Conservation (phyloP, 2,329 filamentous ascomycete species). For the Coniochaeta sp. region DNA sequence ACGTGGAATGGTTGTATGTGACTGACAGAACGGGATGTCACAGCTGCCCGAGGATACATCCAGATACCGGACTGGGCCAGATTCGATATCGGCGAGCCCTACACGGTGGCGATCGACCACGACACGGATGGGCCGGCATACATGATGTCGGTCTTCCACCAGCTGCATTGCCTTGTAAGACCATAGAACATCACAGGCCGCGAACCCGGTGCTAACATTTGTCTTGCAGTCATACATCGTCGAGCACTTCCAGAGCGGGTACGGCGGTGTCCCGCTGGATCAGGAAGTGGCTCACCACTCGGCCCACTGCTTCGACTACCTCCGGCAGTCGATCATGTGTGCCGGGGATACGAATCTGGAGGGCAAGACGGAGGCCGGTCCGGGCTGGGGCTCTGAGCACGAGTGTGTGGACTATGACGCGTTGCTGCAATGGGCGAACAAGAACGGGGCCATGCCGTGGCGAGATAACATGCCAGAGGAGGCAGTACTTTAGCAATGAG, state of each 20-base stretch:
- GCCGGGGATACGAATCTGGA: conserved; percentile 29
- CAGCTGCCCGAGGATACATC: conserved; percentile 24
- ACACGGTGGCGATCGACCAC: conserved; percentile 20
- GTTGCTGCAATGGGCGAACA: conserved; percentile 26
- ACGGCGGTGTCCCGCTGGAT: conserved; percentile 21
- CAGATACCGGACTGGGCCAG: conserved; percentile 18
- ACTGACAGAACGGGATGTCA: not conserved
- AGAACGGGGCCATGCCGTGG: conserved; percentile 22
- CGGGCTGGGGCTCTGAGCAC: conserved; percentile 28
- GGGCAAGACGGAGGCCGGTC: conserved; percentile 26
- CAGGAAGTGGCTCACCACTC: conserved; percentile 26
- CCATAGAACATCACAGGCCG: not conserved
- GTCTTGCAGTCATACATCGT: conserved; percentile 20
- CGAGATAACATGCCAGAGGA: conserved; percentile 12
- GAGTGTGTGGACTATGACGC: conserved; percentile 26
- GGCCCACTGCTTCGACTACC: conserved; percentile 30
- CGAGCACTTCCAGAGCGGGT: conserved; percentile 26
- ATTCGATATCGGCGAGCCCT: conserved; percentile 23
- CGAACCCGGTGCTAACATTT: not conserved
- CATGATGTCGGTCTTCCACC: conserved; percentile 31
- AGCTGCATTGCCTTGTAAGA: conserved; percentile 26
- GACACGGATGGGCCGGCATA: conserved; percentile 25
- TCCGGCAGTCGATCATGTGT: conserved; percentile 29
- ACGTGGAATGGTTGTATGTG: not conserved
- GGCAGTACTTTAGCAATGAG: not conserved